Base-by-base conservation (phyloP, 805 yeast genomes). In the Teunomyces barrocoloradensis region DNA sequence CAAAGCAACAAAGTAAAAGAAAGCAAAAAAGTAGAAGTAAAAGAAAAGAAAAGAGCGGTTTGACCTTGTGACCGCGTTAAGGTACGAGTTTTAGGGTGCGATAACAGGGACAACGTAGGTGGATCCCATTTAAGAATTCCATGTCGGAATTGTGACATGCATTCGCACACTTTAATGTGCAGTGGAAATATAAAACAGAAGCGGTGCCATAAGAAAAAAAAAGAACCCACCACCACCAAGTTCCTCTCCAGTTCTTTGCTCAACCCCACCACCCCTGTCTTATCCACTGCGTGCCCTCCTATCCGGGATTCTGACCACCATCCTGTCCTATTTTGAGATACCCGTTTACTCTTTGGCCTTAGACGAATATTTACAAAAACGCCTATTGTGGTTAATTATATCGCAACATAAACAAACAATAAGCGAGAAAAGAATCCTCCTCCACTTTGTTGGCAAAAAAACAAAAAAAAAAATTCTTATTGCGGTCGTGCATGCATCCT, bases 321-420 rank as follows among this genome's bases (percentile, higher is more conserved):
- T 3, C 4, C 41, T 25, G 41, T 37, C 41, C 18, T 37, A 18
- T 27, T 23, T 30, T 30, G 34, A 30, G 15, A 13, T 4, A 12
- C 34, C 11, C 27, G 27, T 7, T 7, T 25, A 25, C 11, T 34
- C 23, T 10, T n/a, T 6, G 11, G 4, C 25, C 6, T 20, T 37
- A 37, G 40, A 37, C 40, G 40, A 37, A n/a, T 37, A 37, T 37
- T 37, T 37, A 37, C 40, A 42, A 29, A 23, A 17, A 18, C 25
- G 44, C 44, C 38, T 42, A 34, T 25, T 29, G 21, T 11, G 36
- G 44, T 17, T 21, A 23, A 23, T 37, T 37, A 37, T 21, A 13
- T 7, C 40, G 13, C 15, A 23, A 37, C 9, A 23, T 37, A 37
- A 37, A 37, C 40, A 37, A 37, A 37, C 18, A 35, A 35, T 20